Base-by-base conservation (phyloP, 1,284 basidiomycete species). In the Schizophyllum amplum region DNA sequence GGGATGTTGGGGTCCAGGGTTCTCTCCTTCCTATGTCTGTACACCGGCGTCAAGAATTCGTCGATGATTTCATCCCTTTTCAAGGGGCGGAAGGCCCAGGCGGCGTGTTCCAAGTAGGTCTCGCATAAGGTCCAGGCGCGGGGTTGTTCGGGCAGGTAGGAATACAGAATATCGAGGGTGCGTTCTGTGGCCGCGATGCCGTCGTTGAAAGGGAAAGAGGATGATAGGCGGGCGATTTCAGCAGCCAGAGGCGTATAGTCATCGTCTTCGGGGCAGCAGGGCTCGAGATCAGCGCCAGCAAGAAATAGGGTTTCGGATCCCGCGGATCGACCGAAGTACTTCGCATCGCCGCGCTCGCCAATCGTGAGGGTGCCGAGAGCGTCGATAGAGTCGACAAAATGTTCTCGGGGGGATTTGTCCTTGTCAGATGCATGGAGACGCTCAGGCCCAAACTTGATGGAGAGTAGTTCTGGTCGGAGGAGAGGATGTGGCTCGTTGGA, bases 51-150 rank as follows among this genome's bases (percentile, higher is more conserved):
- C 52, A 87, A 67, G 33, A 82, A 75, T 23, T 86, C 84, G 59
- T 87, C 75, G 47, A 87, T 78, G 47, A 87, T 74, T 61, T 87
- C 84, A 58, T 86, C 85, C 13, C 85, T 77, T 57, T 72, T 75
- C 60, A 87, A 73, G 1, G 84, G 83, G 24, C 77, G 74, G 63
- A 81, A 83, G 55, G 76, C 70, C 80, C 82, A 86, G 13, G 83
- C 69, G 17, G 78, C 77, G 51, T 87, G 82, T 60, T 85, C 83
- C 63, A 83, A 65, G 61, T 84, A 87, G 2, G 83, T 82, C 68
- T 87, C 85, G 62, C 82, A 86, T 3, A 87, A 72, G 5, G 82
- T 69, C 74, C 82, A 84, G 20, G 84, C 82, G 47, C 82, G 75
- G 22, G 78, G 77, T 64, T 80, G 80, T 24, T 74, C 68, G 1